Conservation (phyloP, 2,329 filamentous ascomycete species). For the Grosmannia penicillata region DNA sequence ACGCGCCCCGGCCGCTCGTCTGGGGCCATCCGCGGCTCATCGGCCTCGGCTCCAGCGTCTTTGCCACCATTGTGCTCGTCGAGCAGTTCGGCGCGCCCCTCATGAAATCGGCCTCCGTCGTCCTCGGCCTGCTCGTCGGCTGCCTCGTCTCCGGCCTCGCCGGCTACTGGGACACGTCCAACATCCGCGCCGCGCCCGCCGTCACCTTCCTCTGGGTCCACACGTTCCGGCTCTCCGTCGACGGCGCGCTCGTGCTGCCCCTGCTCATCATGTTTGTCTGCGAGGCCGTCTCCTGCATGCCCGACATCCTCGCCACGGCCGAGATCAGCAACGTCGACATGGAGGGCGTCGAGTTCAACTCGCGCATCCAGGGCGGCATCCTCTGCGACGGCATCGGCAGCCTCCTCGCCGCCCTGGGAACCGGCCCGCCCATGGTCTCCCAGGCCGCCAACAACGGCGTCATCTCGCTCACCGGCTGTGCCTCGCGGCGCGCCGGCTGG, state of each 20-base stretch:
- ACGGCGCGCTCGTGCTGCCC: slow-evolving; percentile 59
- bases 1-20: slow-evolving; percentile 46
- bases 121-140: slow-evolving; percentile 54
- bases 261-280: slow-evolving; percentile 58
- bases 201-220: slow-evolving; percentile 66
- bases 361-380: slow-evolving; percentile 63
- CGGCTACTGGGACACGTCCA: slow-evolving; percentile 56
- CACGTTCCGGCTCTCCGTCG: slow-evolving; percentile 56
- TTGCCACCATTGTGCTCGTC: slow-evolving; percentile 63
- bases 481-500: slow-evolving; percentile 53
- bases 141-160: slow-evolving; percentile 64
- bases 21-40: slow-evolving; percentile 40
- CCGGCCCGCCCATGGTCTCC: slow-evolving; percentile 52
- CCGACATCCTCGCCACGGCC: slow-evolving; percentile 66
- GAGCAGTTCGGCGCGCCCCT: slow-evolving; percentile 72
- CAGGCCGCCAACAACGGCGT: slow-evolving; percentile 59
- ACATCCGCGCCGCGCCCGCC: slow-evolving; percentile 54
- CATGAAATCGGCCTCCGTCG: slow-evolving; percentile 68
- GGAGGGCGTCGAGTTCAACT: slow-evolving; percentile 56
- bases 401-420: slow-evolving; percentile 46
- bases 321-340: slow-evolving; percentile 65
- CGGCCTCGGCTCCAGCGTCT: slow-evolving; percentile 62
- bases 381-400: slow-evolving; percentile 60
- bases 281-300: slow-evolving; percentile 45
- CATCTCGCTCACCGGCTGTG: slow-evolving; percentile 52